Evolutionary conservation across 176 grass and related monocot species (phyloP), one percentile per base, ranked within the genome.

Genomic region (Dactylis glomerata): DNA sequence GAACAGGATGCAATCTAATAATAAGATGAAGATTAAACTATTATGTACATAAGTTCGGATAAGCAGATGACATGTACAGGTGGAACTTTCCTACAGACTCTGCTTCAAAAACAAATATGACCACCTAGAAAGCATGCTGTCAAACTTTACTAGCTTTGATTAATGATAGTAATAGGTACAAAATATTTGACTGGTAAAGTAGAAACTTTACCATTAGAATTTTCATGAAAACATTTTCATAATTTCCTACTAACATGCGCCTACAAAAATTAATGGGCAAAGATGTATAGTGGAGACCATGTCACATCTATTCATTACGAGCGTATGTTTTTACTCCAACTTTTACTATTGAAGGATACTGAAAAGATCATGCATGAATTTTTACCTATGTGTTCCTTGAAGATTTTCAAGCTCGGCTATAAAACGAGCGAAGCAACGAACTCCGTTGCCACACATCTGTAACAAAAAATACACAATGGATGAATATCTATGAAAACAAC

Each of bases 391-490:
- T 46, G 72, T 92, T 73, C 93, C 96, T 59, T 90, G 52, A 70
- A 89, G 71, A 79, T 99, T 99, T 94, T 99, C 96, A 79, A 96
- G 86, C 78, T 99, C 91, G 0, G 84, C 87, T 80, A 99, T 91
- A 89, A 93, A 99, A 11, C 86, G 85, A 87, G 96, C 96, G 68
- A 99, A 91, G 74, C 96, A 99, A 57, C 93, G 89, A 12, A 99
- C 89, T 70, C 96, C 96, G 82, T 99, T 96, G 62, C 96, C 96
- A 40, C 96, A 99, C 96, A 99, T 99, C 96, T 99, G 81, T 54
- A 92, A 89, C 57, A n/a, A 78, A 93, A 77, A 94, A 44, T 33
- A 50, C 68, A 19, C 46, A 70, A 87, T 70, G 22, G 46, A 34
- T 85, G 31, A 31, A 28, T 72, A 80, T 40, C 22, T 46, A 88